Base-by-base conservation (phyloP, 192 early-diverging fungal genomes). In the Backusella tarrabulga region DNA sequence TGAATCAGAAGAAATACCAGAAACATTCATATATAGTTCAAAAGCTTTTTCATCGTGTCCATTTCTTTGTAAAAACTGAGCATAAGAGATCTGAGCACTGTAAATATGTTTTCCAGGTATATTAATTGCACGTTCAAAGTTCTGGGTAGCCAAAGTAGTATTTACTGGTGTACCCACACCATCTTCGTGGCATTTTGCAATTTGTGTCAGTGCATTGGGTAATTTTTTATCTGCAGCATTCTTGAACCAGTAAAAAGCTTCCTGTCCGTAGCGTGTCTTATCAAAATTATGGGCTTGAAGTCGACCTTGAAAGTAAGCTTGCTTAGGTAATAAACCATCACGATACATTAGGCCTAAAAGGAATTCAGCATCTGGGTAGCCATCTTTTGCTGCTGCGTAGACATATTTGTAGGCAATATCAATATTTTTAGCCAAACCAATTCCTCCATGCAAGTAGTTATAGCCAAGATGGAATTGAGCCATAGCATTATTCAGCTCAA, bases 161-260 rank as follows among this genome's bases (percentile, higher is more conserved):
- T 85, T 79, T 23, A 76, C 38, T 26, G 72, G 46, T 9, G 76
- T 75, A 42, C 86, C 84, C 8, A 73, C 23, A 4, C 86, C 86
- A 34, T 76, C 23, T 56, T 84, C 56, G 67, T 84, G 85, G 38
- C 80, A 83, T 29, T 44, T 42, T 12, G 79, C 85, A 34, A 85
- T 34, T 6, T 74, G 72, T 15, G 73, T 71, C 21, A 81, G 54
- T 32, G 84, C 79, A 40, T 41, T 42, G 2, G 71, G 26, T 44
- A 81, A 69, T 29, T 80, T 80, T 38, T 78, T 71, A 29, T 74
- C 63, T n/a, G 79, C 84, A 21, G 85, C 76, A 32, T 78, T 77
- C 26, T 74, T 76, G 72, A 81, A 87, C 81, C 81, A 87, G 17
- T 54, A 38, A 67, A 83, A 67, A 1, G 83, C 83, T 14, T 42